Evolutionary conservation across 176 grass and related monocot species (phyloP).

Genomic region (Oryza coarctata): DNA sequence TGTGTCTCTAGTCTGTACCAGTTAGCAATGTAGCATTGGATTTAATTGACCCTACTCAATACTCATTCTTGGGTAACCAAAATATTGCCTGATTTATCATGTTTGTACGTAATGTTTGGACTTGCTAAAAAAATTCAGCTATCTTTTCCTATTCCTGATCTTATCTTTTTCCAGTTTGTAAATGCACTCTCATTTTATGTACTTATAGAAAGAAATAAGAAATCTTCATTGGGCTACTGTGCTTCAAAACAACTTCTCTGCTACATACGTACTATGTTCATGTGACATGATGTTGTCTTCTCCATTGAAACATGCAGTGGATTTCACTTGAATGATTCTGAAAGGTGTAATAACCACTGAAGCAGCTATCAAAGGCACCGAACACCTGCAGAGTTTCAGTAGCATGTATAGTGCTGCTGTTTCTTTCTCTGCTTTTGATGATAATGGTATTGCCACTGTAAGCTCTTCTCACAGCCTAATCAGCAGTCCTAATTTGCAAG

Average conservation of each 20-base stretch:
- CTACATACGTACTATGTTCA: not conserved
- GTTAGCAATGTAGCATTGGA: not conserved
- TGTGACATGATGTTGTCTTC: not conserved
- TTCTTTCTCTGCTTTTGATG: not conserved
- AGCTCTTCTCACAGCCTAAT: not conserved
- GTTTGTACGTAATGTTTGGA: not conserved
- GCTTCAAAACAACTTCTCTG: not conserved
- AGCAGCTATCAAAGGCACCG: not conserved
- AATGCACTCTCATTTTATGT: not conserved
- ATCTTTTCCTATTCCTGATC: not conserved
- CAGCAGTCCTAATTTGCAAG: not conserved
- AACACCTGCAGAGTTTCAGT: constrained; percentile 13
- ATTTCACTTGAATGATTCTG: not conserved
- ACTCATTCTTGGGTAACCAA: not conserved
- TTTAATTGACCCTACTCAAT: not conserved
- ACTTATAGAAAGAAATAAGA: not conserved
- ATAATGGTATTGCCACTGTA: not conserved
- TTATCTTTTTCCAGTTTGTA: not conserved
- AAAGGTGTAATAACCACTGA: not conserved
- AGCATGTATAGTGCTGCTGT: not conserved
- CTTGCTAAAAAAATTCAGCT: not conserved
- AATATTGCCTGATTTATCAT: not conserved
- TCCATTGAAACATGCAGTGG: not conserved
- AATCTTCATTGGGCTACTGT: not conserved
- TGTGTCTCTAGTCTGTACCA: not conserved